phyloP scores from a whole-genome alignment of 169 alveolate genomes.

The Cystoisospora suis region DNA sequence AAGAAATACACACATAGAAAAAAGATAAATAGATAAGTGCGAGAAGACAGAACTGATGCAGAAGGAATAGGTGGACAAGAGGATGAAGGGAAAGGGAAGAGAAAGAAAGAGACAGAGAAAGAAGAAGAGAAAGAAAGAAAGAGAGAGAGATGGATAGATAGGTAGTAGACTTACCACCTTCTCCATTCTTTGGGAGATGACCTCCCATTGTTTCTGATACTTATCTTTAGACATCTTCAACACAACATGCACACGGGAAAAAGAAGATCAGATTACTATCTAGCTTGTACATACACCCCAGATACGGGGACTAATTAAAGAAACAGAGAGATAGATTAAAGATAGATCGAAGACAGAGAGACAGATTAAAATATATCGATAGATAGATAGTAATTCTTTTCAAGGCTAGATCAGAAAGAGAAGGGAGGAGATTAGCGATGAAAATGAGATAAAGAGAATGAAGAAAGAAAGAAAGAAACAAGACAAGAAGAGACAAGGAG shows the following conservation, averaged over 20 bases:
- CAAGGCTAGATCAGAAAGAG: not conserved
- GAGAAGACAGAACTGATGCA: no score
- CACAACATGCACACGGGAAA: not conserved
- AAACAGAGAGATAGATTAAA: not conserved
- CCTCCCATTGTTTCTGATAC: slow-evolving; percentile 66
- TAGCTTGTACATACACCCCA: no score
- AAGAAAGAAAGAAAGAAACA: not conserved
- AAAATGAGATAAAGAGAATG: not conserved
- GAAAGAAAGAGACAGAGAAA: no score
- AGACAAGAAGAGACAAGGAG: not conserved
- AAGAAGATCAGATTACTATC: no score
- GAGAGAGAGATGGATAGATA: not conserved
- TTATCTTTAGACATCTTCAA: slow-evolving; percentile 47
- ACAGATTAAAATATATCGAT: not conserved
- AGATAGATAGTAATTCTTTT: no score
- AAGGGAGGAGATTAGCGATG: not conserved
- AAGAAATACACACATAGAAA: no score
- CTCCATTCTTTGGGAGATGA: slow-evolving; percentile 62
- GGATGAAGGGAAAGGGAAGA: no score
- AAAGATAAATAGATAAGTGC: no score
- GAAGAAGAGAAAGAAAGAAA: not conserved
- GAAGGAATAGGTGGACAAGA: no score
- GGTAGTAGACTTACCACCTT: slow-evolving; percentile 31
- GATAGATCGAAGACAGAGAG: not conserved
- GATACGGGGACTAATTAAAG: not conserved